Conservation (phyloP, 164 flowering plant species). For the Nelumbo lutea region DNA sequence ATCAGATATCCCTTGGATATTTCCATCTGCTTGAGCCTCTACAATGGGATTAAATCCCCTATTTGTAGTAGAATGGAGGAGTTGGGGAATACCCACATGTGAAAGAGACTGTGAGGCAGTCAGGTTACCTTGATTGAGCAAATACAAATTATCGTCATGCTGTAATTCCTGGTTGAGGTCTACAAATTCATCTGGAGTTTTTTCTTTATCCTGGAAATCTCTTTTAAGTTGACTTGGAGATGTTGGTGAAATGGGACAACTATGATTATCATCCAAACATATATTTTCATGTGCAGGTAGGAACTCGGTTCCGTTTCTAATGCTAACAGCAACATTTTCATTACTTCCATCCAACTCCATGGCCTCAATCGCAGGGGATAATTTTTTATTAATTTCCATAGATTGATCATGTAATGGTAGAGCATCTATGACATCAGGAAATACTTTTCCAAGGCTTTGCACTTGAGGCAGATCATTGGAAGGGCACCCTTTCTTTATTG, state of each 20-base stretch:
- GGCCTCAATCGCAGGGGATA: conserved; percentile 7
- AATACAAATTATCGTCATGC: conserved; percentile 12
- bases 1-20: conserved; percentile 13
- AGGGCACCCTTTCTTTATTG: conserved; percentile 10
- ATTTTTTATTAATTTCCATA: conserved; percentile 9
- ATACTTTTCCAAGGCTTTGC: conserved; percentile 7
- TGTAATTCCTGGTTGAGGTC: conserved; percentile 14
- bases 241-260: conserved; percentile 6
- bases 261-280: conserved; percentile 3
- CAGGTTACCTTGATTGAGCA: conserved; percentile 15
- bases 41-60: conserved; percentile 9
- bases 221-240: conserved; percentile 13
- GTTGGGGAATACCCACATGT: conserved; percentile 17
- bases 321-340: conserved; percentile 16
- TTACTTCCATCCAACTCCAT: conserved; percentile 21
- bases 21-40: conserved; percentile 15
- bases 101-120: conserved; percentile 7
- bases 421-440: conserved; percentile 21
- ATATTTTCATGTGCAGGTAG: conserved; percentile 14
- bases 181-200: conserved; percentile 20
- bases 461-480: conserved; percentile 16
- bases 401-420: conserved; percentile 11
- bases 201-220: conserved; percentile 17
- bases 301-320: conserved; percentile 8
- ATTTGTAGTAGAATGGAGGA: conserved; percentile 6